Evolutionary conservation across 23 red algal genomes (phyloP), one percentile per base, ranked within the genome.

Genomic region (Gracilaria vermiculophylla): DNA sequence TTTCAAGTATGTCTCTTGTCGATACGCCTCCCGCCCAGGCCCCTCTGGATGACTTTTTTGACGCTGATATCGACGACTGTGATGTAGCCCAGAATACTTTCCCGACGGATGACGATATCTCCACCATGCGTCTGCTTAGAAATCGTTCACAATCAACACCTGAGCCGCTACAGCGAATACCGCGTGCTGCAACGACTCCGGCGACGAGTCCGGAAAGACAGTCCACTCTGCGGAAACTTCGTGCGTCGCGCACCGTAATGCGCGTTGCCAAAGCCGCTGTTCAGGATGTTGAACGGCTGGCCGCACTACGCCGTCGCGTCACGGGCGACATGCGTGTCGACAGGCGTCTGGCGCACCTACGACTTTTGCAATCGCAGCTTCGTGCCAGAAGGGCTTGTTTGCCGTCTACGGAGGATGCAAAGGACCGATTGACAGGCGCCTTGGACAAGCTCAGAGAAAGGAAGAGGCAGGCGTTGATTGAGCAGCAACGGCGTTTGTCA

Each of bases 401-500:
- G 17, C 67, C 67, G 3, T 73, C 67, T 23, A 9, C 67, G 9
- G 49, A 52, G 34, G 76, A 54, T 37, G 76, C 76, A 8, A 79
- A 49, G 34, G 9, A 79, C 40, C 49, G 76, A 13, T 25, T 79
- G 47, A 57, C 53, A 0, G 53, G 53, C 50, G 76, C 76, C 48
- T 54, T 79, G 31, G 53, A 60, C n/a, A 42, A 10, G 28, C 42
- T 73, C 10, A 8, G 67, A 21, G 67, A 73, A 13, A 42, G 32
- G 17, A 73, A 73, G 67, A 73, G 67, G 25, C 67, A 73, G 67
- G 67, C 67, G 44, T 47, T 73, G 67, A 73, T 73, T 48, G 37
- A 73, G 25, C 67, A 73, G 47, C 50, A 79, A 11, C 24, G 76
- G 16, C 76, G 76, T 2, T 31, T 79, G 55, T 54, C 49, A 1